Evolutionary conservation across 2,329 filamentous ascomycete genomes (phyloP), one percentile per base, ranked within the genome.

Genomic region (Botryosphaeria dothidea): DNA sequence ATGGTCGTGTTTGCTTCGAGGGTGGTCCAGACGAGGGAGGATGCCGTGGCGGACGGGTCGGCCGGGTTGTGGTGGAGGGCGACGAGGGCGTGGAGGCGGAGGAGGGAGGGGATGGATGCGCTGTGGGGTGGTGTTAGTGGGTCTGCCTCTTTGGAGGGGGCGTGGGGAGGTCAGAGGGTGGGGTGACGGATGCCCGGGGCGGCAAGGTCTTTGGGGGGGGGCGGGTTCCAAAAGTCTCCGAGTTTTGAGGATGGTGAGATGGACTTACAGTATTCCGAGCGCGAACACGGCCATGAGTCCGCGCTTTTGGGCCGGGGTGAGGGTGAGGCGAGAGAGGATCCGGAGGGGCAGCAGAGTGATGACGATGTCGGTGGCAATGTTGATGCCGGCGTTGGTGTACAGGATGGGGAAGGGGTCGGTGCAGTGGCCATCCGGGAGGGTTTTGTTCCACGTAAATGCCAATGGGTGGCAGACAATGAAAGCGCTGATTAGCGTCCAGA

Each of bases 351-450:
- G 34, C 6, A 51, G 23, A 15, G 64, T 49, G 13, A 57, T 62
- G 15, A 62, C 41, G 34, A 64, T 45, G 57, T 66, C 65, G n/a
- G 45, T 54, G 9, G 23, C 34, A 19, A 66, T 66, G 36, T 65
- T 65, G 38, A 63, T 19, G 7, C 4, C 65, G 11, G 54, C 62
- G 27, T 58, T 56, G 45, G 54, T 23, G 54, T 65, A 66, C 5
- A 64, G 34, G 15, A 64, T 38, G 9, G 65, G 49, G 8, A 49
- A 38, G 23, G 57, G 43, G 15, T 54, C 58, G 3, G 46, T 49
- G 62, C 65, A 66, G 9, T 17, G 38, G 19, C 58, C 52, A 15
- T 19, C 45, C 9, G 21, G 36, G 36, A 60, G 52, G 46, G 46
- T 15, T 19, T 29, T 34, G 51, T 66, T 38, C 58, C 60, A 58